Percentiles rank a stretch among this genome's conserved stretches.
These are phyloP conservation scores for Aspergillus luchuensis DNA, from an alignment of 2,329 filamentous ascomycete species.

Conservation along the genomic window DNA sequence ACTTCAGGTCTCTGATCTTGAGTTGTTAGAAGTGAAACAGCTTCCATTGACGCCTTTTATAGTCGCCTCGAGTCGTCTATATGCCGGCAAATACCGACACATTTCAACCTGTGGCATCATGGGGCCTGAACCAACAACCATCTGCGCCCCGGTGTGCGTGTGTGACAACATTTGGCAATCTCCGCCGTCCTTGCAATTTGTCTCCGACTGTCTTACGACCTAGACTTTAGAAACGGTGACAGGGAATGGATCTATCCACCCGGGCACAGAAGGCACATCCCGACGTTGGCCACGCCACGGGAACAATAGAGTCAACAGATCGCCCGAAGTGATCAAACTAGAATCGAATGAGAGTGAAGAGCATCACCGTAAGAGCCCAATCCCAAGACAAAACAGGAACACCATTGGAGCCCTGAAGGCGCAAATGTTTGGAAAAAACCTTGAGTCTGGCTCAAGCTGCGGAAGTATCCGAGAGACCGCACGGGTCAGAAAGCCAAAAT, in stretches of 20 bases:
- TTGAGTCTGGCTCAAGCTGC: not conserved
- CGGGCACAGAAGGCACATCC: not conserved
- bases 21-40: not conserved
- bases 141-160: not conserved
- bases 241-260: not conserved
- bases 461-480: conserved; percentile 2
- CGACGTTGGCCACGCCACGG: not conserved
- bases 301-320: conserved; percentile 2
- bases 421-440: not conserved
- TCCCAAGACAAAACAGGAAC: not conserved
- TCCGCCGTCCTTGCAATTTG: conserved; percentile 1
- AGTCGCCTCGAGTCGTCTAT: not conserved
- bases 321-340: not conserved
- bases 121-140: not conserved
- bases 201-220: not conserved
- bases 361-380: not conserved
- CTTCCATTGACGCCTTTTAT: not conserved
- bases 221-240: not conserved
- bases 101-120: not conserved
- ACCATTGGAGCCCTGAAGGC: not conserved
- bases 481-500: not conserved
- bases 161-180: conserved; percentile 1
- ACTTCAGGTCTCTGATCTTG: not conserved
- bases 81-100: not conserved
- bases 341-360: conserved; percentile 4